Conservation (phyloP, 495 filamentous ascomycete genomes). For the Hypomontagnella submonticulosa region DNA sequence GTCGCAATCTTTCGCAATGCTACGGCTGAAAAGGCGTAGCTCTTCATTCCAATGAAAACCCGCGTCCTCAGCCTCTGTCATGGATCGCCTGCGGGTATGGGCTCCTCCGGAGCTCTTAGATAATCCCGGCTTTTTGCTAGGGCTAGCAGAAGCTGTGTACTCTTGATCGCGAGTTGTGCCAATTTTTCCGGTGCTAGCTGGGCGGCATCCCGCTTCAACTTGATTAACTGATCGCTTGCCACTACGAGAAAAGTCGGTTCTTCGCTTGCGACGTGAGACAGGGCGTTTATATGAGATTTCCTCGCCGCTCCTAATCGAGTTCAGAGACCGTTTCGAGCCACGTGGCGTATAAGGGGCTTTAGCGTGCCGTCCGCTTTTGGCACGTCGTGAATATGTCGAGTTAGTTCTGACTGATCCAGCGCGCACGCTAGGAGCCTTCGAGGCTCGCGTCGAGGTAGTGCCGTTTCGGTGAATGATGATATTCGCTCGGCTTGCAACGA, state of each 20-base stretch:
- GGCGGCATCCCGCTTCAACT: slow-evolving; percentile 30
- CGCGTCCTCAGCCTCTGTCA: slow-evolving; percentile 27
- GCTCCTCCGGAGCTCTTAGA: slow-evolving; percentile 16
- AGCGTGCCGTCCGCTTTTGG: slow-evolving; percentile 12
- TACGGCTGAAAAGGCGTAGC: slow-evolving; percentile 59
- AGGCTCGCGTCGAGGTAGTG: slow-evolving; percentile 40
- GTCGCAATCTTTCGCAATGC: slow-evolving; percentile 63
- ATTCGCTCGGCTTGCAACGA: slow-evolving; percentile 60
- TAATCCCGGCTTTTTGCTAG: slow-evolving; percentile 15
- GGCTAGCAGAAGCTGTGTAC: slow-evolving; percentile 25
- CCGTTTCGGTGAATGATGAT: slow-evolving; percentile 73
- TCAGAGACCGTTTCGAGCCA: slow-evolving; percentile 58
- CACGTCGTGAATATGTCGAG: slow-evolving; percentile 37
- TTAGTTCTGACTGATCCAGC: slow-evolving; percentile 37
- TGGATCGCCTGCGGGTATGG: slow-evolving; percentile 27
- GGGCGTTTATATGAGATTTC: slow-evolving; percentile 60
- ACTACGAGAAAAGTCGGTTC: slow-evolving; percentile 80
- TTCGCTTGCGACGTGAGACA: slow-evolving; percentile 75
- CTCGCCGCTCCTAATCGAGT: slow-evolving; percentile 69
- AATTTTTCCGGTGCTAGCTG: slow-evolving; percentile 47
- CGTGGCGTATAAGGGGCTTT: slow-evolving; percentile 18
- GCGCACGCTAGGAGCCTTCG: slow-evolving; percentile 27
- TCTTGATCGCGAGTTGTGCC: slow-evolving; percentile 37
- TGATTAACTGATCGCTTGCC: slow-evolving; percentile 50
- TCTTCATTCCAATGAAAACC: slow-evolving; percentile 59